phyloP scores from a whole-genome alignment of 2,329 filamentous ascomycete species.

The Helminthosporium solani region DNA sequence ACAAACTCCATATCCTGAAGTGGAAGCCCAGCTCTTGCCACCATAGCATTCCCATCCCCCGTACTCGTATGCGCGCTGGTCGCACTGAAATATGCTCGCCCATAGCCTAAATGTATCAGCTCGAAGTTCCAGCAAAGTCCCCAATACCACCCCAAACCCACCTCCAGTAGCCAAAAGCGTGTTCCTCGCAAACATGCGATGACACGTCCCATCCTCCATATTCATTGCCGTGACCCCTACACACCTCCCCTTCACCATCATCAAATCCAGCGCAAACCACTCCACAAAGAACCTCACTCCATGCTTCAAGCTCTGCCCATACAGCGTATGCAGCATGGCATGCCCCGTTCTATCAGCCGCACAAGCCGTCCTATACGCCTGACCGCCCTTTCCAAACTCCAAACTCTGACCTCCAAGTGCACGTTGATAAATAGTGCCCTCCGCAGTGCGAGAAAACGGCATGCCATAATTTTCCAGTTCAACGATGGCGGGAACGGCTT shows the following conservation, averaged over 20 bases:
- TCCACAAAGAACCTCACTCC: conserved; percentile 54
- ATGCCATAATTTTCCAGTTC: conserved; percentile 59
- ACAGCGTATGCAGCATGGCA: conserved; percentile 53
- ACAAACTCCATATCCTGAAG: conserved; percentile 56
- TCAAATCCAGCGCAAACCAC: conserved; percentile 52
- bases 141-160: no score
- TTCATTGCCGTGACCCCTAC: conserved; percentile 50
- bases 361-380: conserved; percentile 51
- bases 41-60: conserved; percentile 54
- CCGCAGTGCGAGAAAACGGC: conserved; percentile 52
- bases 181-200: conserved; percentile 51
- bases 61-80: conserved; percentile 54
- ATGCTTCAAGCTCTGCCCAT: conserved; percentile 51
- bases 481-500: conserved; percentile 55
- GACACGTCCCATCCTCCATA: conserved; percentile 53
- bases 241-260: conserved; percentile 52
- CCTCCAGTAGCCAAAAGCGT: conserved; percentile 52
- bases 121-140: no score
- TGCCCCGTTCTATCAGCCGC: conserved; percentile 52
- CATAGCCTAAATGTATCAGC: conserved; percentile 39
- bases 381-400: conserved; percentile 51
- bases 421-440: conserved; percentile 51
- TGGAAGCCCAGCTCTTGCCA: conserved; percentile 49
- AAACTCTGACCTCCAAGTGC: conserved; percentile 52
- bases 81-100: conserved; percentile 53